Base-by-base conservation (phyloP, 2,329 filamentous ascomycete species). In the Aspergillus piperis region DNA sequence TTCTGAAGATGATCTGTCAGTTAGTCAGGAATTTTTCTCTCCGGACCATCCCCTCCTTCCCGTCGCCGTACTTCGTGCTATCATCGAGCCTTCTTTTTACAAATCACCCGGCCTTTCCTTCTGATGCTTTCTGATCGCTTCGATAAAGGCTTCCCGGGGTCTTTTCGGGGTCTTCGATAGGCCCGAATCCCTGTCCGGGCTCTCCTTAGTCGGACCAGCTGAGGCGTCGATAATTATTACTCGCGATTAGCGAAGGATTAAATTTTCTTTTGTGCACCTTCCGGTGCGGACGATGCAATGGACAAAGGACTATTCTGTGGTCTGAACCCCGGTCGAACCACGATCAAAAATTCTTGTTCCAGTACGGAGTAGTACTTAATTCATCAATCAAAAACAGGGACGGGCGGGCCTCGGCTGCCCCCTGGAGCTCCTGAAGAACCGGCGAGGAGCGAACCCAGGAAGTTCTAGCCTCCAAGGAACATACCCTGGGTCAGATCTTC, bases 401-500 rank as follows among this genome's bases (percentile, higher is more conserved):
- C 47, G 25, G 47, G 25, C 47, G 23, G 23, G 27, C n/a, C 47
- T n/a, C 25, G 25, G 25, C 25, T n/a, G 11, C 47, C 25, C 25
- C 47, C 15, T 49, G 5, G 47, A 32, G 17, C 21, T 49, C n/a
- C n/a, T 25, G 8, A n/a, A 30, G 25, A 15, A 30, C n/a, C 23
- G 41, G 21, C n/a, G 19, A 21, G 8, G 17, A 44, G 30, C 30
- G 30, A 44, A 44, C 41, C 41, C 41, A 44, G 30, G 30, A 51
- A n/a, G 32, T 51, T 36, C 30, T 36, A 36, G 30, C 30, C 11
- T 36, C 30, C 30, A 36, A 13, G 30, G 30, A 36, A 36, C 30
- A 36, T 36, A 36, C 58, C 58, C 61, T 63, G 61, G 61, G 52
- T 58, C 51, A 19, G 51, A 53, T 23, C 32, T n/a, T 11, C 13